Conservation (phyloP, 2,329 filamentous ascomycete species). For the Neonectria magnoliae region DNA sequence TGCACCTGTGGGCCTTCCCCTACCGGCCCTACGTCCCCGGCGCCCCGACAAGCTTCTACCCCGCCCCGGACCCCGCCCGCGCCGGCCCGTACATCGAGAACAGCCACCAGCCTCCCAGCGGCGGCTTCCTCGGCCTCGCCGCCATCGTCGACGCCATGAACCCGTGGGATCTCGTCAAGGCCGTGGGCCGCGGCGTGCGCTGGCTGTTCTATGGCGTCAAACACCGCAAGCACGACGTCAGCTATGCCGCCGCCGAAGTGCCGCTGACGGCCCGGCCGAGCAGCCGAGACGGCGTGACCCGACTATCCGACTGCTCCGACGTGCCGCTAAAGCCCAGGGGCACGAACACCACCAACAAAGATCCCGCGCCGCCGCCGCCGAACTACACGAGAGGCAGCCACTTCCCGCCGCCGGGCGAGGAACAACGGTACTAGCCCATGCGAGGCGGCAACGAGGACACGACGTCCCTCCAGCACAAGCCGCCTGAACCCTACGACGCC, state of each 20-base stretch:
- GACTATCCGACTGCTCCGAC: conserved; percentile 5
- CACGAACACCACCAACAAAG: neutral
- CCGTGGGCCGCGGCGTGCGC: conserved; percentile 77
- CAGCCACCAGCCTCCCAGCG: conserved; percentile 62
- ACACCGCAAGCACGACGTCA: conserved; percentile 63
- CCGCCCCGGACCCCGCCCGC: conserved; percentile 54
- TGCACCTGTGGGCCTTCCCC: conserved; percentile 86
- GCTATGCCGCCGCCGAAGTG: conserved; percentile 49
- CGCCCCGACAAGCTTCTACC: conserved; percentile 59
- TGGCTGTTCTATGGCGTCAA: conserved; percentile 84
- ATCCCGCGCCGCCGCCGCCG: neutral
- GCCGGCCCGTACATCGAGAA: conserved; percentile 55
- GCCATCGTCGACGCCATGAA: conserved; percentile 80
- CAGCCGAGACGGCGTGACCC: conserved; percentile 35
- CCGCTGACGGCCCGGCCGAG: conserved; percentile 43
- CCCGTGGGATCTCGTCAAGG: conserved; percentile 84
- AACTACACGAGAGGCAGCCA: neutral
- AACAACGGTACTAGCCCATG: conserved; percentile 15
- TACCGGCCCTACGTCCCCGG: conserved; percentile 73
- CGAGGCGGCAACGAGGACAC: neutral
- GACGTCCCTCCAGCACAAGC: neutral
- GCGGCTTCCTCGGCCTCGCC: conserved; percentile 70
- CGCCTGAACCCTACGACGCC: neutral
- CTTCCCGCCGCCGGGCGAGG: neutral
- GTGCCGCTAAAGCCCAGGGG: conserved; percentile 13